These are phyloP conservation scores for Bruguiera parviflora DNA, from an alignment of 345 rosid species.

Conservation along the genomic window DNA sequence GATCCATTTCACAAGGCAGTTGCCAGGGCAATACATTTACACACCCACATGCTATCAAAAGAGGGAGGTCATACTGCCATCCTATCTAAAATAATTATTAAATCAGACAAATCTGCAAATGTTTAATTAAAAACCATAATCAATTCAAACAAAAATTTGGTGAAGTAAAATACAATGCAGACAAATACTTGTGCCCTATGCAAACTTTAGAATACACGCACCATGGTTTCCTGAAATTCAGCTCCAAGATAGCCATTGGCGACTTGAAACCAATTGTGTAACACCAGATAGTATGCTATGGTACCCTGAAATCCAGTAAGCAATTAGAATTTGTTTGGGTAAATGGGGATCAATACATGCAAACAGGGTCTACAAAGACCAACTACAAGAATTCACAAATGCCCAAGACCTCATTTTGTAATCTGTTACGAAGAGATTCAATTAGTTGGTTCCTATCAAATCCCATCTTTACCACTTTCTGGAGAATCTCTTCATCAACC, in stretches of 20 bases:
- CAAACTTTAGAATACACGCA: constrained; percentile 23
- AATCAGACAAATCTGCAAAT: background rate
- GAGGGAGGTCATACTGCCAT: background rate
- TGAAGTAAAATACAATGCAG: background rate
- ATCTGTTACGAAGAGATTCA: constrained; percentile 63
- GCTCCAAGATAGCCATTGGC: constrained; percentile 77
- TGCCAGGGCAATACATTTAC: background rate
- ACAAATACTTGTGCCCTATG: background rate
- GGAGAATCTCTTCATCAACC: constrained; percentile 78
- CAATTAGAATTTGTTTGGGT: background rate
- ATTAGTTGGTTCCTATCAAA: constrained; percentile 58
- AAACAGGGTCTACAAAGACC: background rate
- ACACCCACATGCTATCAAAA: background rate
- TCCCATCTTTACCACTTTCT: constrained; percentile 62
- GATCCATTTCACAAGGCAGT: background rate
- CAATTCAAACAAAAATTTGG: background rate
- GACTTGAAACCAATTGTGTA: constrained; percentile 75
- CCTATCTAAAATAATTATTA: background rate
- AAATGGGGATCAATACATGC: background rate
- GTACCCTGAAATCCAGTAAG: constrained; percentile 61
- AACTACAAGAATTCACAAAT: constrained; percentile 1
- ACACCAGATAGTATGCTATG: constrained; percentile 78
- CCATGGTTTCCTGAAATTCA: constrained; percentile 71
- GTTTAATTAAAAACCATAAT: background rate
- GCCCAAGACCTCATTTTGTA: constrained; percentile 58